Evolutionary conservation across 257 asterid species (phyloP).

Genomic region (Nicotiana tomentosiformis): DNA sequence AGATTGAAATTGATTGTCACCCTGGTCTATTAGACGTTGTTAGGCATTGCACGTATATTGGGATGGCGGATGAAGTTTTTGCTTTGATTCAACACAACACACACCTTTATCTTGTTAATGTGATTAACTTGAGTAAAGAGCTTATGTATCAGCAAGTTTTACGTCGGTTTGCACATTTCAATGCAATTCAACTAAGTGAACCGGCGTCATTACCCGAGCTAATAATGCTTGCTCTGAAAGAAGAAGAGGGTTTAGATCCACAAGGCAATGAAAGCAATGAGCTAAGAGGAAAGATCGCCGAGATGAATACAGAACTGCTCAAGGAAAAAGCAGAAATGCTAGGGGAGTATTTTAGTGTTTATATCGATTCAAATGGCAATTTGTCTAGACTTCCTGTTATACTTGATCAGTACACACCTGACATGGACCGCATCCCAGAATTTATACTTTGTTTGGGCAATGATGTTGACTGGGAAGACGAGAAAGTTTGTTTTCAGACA

Average conservation of each 20-base stretch:
- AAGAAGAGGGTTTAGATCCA: conserved; percentile 66
- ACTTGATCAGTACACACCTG: conserved; percentile 97
- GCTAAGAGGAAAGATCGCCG: conserved; percentile 72
- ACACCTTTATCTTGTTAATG: conserved; percentile 87
- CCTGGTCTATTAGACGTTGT: conserved; percentile 78
- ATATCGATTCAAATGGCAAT: conserved; percentile 62
- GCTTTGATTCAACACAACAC: conserved; percentile 84
- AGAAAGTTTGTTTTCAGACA: conserved; percentile 77
- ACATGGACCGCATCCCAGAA: conserved; percentile 95
- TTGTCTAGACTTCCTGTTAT: conserved; percentile 83
- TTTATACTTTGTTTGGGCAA: conserved; percentile 90
- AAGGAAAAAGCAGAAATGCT: conserved; percentile 77
- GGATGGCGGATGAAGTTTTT: conserved; percentile 91
- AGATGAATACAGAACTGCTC: conserved; percentile 75
- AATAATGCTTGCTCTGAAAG: conserved; percentile 76
- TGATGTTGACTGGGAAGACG: conserved; percentile 94
- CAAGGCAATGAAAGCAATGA: conserved; percentile 57
- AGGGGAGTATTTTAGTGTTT: conserved; percentile 75
- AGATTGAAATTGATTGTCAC: conserved; percentile 64
- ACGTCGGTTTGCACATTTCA: conserved; percentile 85
- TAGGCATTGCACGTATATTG: conserved; percentile 75
- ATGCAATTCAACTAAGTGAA: conserved; percentile 87
- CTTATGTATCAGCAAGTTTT: conserved; percentile 96
- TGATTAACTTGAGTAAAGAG: conserved; percentile 91
- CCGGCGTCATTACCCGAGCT: conserved; percentile 74